Conservation (phyloP, 371 early-diverging fungal species). For the Lichtheimia ramosa region DNA sequence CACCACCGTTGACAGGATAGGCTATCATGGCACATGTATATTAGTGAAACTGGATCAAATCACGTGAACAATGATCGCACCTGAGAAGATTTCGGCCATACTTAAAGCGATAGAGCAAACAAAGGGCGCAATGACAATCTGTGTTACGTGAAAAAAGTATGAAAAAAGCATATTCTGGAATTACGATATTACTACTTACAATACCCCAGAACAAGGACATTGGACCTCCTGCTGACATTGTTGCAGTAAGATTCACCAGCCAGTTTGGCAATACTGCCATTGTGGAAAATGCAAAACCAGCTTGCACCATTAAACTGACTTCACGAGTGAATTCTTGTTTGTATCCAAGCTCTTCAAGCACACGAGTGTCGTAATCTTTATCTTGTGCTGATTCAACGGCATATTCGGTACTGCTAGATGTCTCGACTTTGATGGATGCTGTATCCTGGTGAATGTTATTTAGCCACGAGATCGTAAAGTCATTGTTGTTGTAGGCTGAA, state of each 20-base stretch:
- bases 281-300: slow-evolving; percentile 31
- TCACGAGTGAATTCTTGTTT: slow-evolving; percentile 45
- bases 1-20: slow-evolving; percentile 36
- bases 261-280: slow-evolving; percentile 40
- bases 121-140: slow-evolving; percentile 35
- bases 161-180: too few species aligned
- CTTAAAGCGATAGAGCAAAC: slow-evolving; percentile 33
- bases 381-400: not conserved
- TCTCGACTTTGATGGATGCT: not conserved
- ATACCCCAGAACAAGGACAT: slow-evolving; percentile 36
- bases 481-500: too few species aligned
- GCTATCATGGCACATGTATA: not conserved
- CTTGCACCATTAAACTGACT: slow-evolving; percentile 32
- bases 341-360: slow-evolving; percentile 35
- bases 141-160: not conserved
- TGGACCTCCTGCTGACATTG: slow-evolving; percentile 35
- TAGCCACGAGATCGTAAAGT: too few species aligned
- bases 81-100: slow-evolving; percentile 39
- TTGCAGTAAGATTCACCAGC: slow-evolving; percentile 30
- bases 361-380: slow-evolving; percentile 32
- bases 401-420: not conserved
- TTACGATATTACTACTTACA: not conserved
- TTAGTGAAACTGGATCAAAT: not conserved
- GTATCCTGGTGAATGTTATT: not conserved
- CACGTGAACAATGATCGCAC: not conserved